Base-by-base conservation (phyloP, 2,329 filamentous ascomycete species). In the Hyphodiscus sp. region DNA sequence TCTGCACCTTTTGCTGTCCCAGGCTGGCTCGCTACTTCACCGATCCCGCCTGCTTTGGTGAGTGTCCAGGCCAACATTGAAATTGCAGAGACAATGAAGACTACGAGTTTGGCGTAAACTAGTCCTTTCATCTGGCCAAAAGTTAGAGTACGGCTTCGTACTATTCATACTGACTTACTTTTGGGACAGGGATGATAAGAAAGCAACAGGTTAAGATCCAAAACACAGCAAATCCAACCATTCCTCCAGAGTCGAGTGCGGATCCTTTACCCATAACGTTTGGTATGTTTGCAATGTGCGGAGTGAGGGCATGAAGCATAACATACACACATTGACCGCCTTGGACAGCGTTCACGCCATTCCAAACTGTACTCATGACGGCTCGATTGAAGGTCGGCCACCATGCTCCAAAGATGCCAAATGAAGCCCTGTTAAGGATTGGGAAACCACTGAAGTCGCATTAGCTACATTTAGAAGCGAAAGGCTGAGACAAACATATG, bases 281-380 rank as follows among this genome's bases (percentile, higher is more conserved):
- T 0, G 66, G 68, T 7, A 76, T 68, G 2, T 64, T 59, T 0
- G 68, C 70, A 49, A 74, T 72, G 10, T 63, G 63, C 2, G 73
- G 73, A 26, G 70, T 73, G 15, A 75, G 65, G 19, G 73, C 68
- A 54, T 74, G 69, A 2, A 76, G 64, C 60, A 74, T 71, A 13
- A 70, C 68, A 58, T 71, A 70, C 38, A 72, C 53, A 55, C 69
- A 71, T 59, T 71, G 67, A 2, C 59, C 64, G 20, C 62, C 60
- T 53, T 65, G 61, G 41, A 65, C 61, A 0, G 64, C 62, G 45
- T 73, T 74, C 1, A 74, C 71, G 1, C 72, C 72, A 45, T 73
- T 73, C 73, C 72, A 76, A 4, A 76, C 72, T 61, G 15, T 26
- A 3, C 4, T 8, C 23, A 26, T 26, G 8, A 26, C 3, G 3